Evolutionary conservation across 1,139 yeast species (phyloP).

Genomic region (Insectozyma bohioensis): DNA sequence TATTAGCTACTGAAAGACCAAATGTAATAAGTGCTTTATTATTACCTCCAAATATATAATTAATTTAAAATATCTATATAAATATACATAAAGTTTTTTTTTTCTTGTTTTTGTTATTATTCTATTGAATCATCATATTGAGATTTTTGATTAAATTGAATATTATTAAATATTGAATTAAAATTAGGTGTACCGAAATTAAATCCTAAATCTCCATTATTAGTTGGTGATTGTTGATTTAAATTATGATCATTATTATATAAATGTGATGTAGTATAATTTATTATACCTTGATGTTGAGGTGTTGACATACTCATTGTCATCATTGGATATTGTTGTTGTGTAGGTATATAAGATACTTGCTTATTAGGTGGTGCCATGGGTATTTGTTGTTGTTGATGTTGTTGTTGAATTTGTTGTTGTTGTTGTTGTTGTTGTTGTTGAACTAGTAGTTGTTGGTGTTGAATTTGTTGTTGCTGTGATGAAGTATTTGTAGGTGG

Average conservation of each 20-base stretch:
- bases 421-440: constrained; percentile 16
- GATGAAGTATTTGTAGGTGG: constrained; percentile 9
- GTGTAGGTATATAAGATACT: constrained; percentile 15
- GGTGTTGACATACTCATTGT: constrained; percentile 50
- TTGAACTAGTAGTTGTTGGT: constrained; percentile 10
- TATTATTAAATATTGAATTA: constrained; percentile 1
- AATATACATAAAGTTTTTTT: background rate
- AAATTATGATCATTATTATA: constrained; percentile 4
- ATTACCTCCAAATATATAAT: constrained; percentile 66
- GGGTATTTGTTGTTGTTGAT: constrained; percentile 3
- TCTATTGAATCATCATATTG: constrained; percentile 9
- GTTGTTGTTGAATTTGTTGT: constrained; percentile 7
- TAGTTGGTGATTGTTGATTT: constrained; percentile 1
- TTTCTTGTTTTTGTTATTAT: constrained; percentile 1
- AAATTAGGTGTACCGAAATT: constrained; percentile 1
- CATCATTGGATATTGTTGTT: constrained; percentile 19
- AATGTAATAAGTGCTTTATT: constrained; percentile 66
- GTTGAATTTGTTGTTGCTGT: constrained; percentile 5
- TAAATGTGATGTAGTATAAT: constrained; percentile 5
- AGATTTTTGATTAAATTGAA: background rate
- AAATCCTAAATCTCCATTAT: constrained; percentile 1
- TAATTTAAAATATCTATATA: too few relatives aligned
- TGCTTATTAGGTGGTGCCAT: constrained; percentile 10
- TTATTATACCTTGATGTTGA: constrained; percentile 29
- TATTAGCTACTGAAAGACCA: constrained; percentile 80